Base-by-base conservation (phyloP, 2,329 filamentous ascomycete species). In the Colletotrichum echinochloae region DNA sequence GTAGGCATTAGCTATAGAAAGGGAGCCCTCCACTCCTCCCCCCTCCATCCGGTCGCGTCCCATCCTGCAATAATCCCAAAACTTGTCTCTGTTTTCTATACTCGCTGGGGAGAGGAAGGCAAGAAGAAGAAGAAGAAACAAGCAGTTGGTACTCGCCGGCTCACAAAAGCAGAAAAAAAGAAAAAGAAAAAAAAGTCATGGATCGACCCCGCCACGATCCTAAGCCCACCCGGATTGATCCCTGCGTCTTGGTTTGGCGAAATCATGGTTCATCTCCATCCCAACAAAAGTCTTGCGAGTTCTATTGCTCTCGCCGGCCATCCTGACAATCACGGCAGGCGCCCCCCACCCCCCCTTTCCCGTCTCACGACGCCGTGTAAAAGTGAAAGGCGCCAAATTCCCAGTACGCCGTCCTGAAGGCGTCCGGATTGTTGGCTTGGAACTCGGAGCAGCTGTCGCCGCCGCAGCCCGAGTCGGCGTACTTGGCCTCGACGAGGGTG, bases 381-480 rank as follows among this genome's bases (percentile, higher is more conserved):
- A 92, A 84, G 72, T 87, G 81, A 73, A 92, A 90, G 12, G 81
- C 78, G 2, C 85, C 87, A 80, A 92, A 90, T 79, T 88, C 89
- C 91, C 87, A 93, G 76, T 84, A 92, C 1, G 87, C 90, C 75
- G 88, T 84, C 52, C 79, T 82, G 77, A 89, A 92, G 2, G 80
- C 86, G 26, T 76, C 79, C 26, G 85, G 89, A 73, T 88, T 86
- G 64, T 86, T 87, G 7, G 88, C 85, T 9, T 91, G 89, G 72
- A 83, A 88, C 60, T 88, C 83, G 4, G 81, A 81, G 75, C 90
- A 92, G 65, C 84, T 89, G 28, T 60, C 64, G n/a, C 70, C 79
- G 76, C 78, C 73, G 79, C 84, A 86, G 63, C 82, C 84, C 26
- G 86, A 87, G 16, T 78, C 73, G 2, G 79, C 78, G 74, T 84